Evolutionary conservation across 768 basidiomycete species (phyloP).

Genomic region (Calocera cornea): DNA sequence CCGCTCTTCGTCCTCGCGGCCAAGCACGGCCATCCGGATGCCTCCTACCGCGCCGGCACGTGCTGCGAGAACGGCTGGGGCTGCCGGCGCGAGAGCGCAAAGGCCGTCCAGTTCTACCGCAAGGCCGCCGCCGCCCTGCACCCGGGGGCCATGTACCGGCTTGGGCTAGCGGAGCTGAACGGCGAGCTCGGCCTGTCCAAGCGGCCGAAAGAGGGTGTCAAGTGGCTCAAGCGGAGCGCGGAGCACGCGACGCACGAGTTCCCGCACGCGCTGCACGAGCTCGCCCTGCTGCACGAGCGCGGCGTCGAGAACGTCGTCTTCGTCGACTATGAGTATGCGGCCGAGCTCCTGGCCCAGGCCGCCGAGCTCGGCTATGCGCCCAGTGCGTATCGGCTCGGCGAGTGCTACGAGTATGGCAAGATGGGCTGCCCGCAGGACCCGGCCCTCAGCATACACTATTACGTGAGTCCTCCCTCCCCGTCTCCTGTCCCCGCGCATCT

Average conservation of each 20-base stretch:
- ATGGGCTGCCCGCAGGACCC: constrained; percentile 97
- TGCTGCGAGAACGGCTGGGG: constrained; percentile 99
- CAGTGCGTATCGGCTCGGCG: constrained; percentile 86
- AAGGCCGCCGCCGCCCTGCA: constrained; percentile 86
- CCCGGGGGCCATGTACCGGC: constrained; percentile 90
- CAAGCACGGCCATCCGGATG: constrained; percentile 94
- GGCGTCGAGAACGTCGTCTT: constrained; percentile 98
- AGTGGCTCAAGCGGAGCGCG: constrained; percentile 95
- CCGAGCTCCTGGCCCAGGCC: constrained; percentile 87
- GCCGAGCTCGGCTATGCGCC: constrained; percentile 93
- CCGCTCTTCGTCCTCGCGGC: constrained; percentile 91
- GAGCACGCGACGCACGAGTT: constrained; percentile 91
- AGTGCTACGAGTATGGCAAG: constrained; percentile 98
- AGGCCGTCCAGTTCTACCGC: constrained; percentile 83
- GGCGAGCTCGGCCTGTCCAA: constrained; percentile 79
- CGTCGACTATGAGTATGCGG: constrained; percentile 89
- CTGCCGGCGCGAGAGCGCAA: constrained; percentile 78
- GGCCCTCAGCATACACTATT: constrained; percentile 95
- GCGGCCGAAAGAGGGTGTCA: constrained; percentile 89
- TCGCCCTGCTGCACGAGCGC: constrained; percentile 86
- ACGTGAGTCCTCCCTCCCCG: constrained; percentile 42
- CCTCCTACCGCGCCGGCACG: constrained; percentile 86
- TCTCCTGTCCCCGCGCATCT: not conserved
- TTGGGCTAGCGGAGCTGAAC: constrained; percentile 91
- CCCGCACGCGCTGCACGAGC: constrained; percentile 89